phyloP scores from a whole-genome alignment of 352 stramenopile species.

The Albugo laibachii region DNA sequence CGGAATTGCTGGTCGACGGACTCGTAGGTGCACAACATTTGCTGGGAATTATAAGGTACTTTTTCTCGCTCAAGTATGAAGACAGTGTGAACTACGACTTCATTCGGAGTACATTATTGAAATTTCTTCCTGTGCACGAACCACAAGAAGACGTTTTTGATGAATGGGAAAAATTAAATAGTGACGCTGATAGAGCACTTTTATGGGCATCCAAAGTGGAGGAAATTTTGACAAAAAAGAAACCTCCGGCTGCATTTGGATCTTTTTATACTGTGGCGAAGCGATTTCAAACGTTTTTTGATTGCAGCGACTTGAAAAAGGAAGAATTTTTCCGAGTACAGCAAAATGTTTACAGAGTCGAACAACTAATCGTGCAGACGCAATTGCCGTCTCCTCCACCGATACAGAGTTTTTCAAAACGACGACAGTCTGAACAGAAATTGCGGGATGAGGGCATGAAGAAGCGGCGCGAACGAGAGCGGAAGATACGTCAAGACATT shows the following conservation, averaged over 20 bases:
- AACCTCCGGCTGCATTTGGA: neutral
- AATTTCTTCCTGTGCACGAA: conserved; percentile 7
- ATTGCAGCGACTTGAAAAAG: conserved; percentile 30
- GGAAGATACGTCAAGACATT: conserved; percentile 41
- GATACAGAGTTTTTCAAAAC: conserved; percentile 72
- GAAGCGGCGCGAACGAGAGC: conserved; percentile 51
- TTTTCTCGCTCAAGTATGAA: conserved; percentile 51
- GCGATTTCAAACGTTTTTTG: conserved; percentile 9
- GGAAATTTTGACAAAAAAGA: conserved; percentile 21
- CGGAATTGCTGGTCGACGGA: conserved; percentile 44
- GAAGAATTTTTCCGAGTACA: conserved; percentile 50
- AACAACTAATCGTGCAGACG: conserved; percentile 35
- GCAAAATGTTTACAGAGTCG: conserved; percentile 27
- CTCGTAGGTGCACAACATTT: conserved; percentile 43
- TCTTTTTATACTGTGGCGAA: neutral
- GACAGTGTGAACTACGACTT: conserved; percentile 50
- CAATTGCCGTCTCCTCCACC: conserved; percentile 36
- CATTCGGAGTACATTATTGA: conserved; percentile 17
- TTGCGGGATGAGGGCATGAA: conserved; percentile 41
- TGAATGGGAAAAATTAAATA: neutral
- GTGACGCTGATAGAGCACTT: conserved; percentile 18
- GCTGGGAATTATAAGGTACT: conserved; percentile 56
- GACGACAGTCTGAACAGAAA: conserved; percentile 56
- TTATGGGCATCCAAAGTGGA: conserved; percentile 29
- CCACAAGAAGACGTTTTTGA: neutral